Percentiles rank a stretch among this genome's conserved stretches.
phyloP scores from a whole-genome alignment of 805 yeast species.

The Kodamaea sagamina region DNA sequence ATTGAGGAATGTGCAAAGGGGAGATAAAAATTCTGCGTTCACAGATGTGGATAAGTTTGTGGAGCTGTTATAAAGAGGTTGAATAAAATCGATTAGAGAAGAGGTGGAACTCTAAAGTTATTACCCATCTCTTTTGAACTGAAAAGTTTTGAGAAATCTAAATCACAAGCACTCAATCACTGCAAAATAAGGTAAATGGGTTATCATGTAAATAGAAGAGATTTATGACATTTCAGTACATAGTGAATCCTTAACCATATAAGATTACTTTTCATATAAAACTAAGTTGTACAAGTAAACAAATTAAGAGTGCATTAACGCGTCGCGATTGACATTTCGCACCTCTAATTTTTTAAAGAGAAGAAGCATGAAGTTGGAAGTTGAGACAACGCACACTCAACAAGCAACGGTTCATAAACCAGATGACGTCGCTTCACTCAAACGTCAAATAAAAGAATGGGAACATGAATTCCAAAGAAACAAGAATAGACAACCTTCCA shows the following conservation, averaged over 20 bases:
- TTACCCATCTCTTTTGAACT: too few relatives aligned
- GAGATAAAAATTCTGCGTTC: constrained; percentile 43
- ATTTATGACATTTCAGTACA: too few relatives aligned
- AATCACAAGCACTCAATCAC: too few relatives aligned
- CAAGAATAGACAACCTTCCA: constrained; percentile 34
- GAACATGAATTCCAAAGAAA: constrained; percentile 34
- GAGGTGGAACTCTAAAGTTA: background rate
- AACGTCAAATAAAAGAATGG: constrained; percentile 41
- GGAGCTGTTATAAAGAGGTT: background rate
- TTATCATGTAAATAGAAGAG: too few relatives aligned
- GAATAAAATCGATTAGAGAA: background rate
- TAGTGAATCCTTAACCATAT: too few relatives aligned
- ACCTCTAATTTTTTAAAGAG: background rate
- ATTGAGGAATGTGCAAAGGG: constrained; percentile 25
- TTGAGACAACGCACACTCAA: background rate
- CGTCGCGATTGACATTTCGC: background rate
- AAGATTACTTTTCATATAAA: too few relatives aligned
- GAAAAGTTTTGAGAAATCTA: too few relatives aligned
- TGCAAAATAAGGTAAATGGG: too few relatives aligned
- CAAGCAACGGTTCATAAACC: background rate
- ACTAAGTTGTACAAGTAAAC: too few relatives aligned
- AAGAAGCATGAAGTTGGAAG: background rate
- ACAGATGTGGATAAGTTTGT: constrained; percentile 43
- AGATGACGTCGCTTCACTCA: constrained; percentile 17
- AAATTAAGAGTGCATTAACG: background rate